phyloP scores from a whole-genome alignment of 2,329 filamentous ascomycete genomes.

The Pseudogymnoascus sp. region DNA sequence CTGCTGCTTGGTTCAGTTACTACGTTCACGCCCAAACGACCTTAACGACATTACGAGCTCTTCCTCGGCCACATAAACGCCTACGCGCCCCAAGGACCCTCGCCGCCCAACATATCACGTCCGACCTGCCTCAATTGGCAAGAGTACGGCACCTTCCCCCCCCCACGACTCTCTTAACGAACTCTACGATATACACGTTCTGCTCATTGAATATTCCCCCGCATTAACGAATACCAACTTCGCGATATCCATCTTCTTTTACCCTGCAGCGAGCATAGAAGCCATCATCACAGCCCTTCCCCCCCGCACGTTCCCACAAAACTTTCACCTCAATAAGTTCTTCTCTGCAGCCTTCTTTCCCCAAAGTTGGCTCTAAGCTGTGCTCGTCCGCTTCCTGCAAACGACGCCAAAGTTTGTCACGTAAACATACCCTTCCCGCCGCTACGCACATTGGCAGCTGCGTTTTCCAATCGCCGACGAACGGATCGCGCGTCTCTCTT shows the following conservation, averaged over 20 bases:
- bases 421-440: neutral
- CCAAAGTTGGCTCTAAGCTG: neutral
- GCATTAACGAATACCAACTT: constrained; percentile 17
- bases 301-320: neutral
- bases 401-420: neutral
- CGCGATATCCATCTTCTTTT: constrained; percentile 18
- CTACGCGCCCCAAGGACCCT: constrained; percentile 30
- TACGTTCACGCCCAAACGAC: neutral
- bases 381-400: neutral
- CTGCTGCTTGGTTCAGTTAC: neutral
- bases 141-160: constrained; percentile 24
- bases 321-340: neutral
- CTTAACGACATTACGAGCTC: constrained; percentile 17
- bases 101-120: constrained; percentile 15
- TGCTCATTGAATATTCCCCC: constrained; percentile 14
- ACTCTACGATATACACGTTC: constrained; percentile 36
- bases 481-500: neutral
- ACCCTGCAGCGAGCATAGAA: neutral
- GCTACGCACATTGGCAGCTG: neutral
- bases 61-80: constrained; percentile 25
- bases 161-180: constrained; percentile 30
- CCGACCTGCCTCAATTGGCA: constrained; percentile 27
- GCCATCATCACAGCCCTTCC: neutral
- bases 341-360: neutral
- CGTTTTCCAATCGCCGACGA: neutral